Percentiles rank a stretch among this genome's conserved stretches.
Conservation (phyloP, 2,329 filamentous ascomycete species). For the Xylariaceae sp. region DNA sequence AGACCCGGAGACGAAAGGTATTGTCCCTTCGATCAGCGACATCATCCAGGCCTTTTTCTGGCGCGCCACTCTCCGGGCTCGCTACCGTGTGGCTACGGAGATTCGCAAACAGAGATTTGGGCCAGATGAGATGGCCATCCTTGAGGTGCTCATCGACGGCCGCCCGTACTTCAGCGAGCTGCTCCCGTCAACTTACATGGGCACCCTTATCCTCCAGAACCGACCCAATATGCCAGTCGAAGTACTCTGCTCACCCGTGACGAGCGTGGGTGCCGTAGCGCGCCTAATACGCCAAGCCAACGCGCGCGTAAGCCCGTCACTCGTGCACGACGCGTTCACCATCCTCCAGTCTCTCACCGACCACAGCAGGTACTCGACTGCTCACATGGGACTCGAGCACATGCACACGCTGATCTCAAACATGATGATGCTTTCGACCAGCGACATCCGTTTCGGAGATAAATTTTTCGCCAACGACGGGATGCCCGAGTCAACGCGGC, state of each 20-base stretch:
- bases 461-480: constrained; percentile 25
- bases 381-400: constrained; percentile 26
- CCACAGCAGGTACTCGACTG: constrained; percentile 25
- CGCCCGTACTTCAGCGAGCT: constrained; percentile 31
- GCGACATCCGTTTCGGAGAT: constrained; percentile 31
- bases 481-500: constrained; percentile 29
- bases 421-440: constrained; percentile 31
- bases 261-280: constrained; percentile 28
- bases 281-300: constrained; percentile 26
- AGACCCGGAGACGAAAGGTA: constrained; percentile 26
- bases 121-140: constrained; percentile 30
- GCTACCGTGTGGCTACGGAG: constrained; percentile 31
- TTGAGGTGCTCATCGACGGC: constrained; percentile 35
- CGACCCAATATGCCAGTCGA: constrained; percentile 26
- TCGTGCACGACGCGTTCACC: constrained; percentile 32
- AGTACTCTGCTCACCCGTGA: constrained; percentile 29
- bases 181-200: constrained; percentile 32
- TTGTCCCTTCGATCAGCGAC: constrained; percentile 35
- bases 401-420: constrained; percentile 32
- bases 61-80: constrained; percentile 35
- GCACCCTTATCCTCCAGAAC: constrained; percentile 30
- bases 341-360: constrained; percentile 29
- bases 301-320: constrained; percentile 25
- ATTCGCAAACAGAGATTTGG: constrained; percentile 17
- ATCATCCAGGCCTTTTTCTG: constrained; percentile 41